phyloP scores from a whole-genome alignment of 441 rosid genomes.

The Gossypium schwendimanii region DNA sequence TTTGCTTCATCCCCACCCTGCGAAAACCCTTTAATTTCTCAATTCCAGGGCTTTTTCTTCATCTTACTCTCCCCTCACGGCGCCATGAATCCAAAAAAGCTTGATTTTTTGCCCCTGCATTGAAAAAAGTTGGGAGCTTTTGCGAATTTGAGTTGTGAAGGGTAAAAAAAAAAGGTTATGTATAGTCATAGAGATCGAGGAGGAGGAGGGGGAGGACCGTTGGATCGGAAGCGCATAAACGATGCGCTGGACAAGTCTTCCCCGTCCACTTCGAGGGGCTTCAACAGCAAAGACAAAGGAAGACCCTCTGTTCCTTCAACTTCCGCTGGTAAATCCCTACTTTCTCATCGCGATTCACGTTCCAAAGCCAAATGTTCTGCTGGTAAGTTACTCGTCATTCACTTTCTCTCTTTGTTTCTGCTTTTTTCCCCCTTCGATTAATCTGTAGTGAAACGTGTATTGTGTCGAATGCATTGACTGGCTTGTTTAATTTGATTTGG shows the following conservation, averaged over 20 bases:
- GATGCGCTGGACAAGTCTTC: conserved; percentile 79
- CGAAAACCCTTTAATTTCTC: not conserved
- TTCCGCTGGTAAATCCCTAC: conserved; percentile 59
- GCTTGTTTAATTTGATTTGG: not conserved
- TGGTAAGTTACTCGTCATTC: conserved; percentile 35
- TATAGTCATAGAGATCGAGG: conserved; percentile 51
- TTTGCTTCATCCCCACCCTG: not conserved
- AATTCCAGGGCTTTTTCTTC: conserved; percentile 16
- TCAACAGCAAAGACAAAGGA: conserved; percentile 46
- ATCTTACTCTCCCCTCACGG: no score
- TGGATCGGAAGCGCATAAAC: conserved; percentile 72
- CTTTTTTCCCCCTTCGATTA: not conserved
- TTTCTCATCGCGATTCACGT: conserved; percentile 49
- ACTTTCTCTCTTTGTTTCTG: not conserved
- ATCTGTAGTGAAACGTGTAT: not conserved
- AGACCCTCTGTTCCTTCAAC: conserved; percentile 55
- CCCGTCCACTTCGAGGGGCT: conserved; percentile 68
- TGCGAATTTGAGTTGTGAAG: not conserved
- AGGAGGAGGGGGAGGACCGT: conserved; percentile 39
- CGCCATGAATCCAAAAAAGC: not conserved
- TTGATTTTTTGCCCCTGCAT: conserved; percentile 7
- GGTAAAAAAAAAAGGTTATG: conserved; percentile 25
- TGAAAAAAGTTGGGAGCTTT: conserved; percentile 10
- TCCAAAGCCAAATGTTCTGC: conserved; percentile 44
- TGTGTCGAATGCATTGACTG: not conserved